These are phyloP conservation scores for Leptomonas pyrrhocoris DNA, from an alignment of 208 protist genomes.

Conservation along the genomic window DNA sequence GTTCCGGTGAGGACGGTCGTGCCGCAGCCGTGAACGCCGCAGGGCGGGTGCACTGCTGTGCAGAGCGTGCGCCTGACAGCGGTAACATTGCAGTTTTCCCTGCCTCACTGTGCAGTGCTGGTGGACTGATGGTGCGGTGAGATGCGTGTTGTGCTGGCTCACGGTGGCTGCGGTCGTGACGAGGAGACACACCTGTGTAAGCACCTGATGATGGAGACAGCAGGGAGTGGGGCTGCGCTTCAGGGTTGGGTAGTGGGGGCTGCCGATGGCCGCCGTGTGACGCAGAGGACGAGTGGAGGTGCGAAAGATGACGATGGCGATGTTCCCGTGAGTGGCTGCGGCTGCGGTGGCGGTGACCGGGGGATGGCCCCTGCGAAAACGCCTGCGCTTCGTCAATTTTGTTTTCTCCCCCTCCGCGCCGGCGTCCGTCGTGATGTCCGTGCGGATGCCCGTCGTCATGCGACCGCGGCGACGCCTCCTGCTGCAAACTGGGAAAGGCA, in stretches of 20 bases:
- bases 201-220: too few species aligned
- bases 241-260: background rate
- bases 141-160: too few species aligned
- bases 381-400: background rate
- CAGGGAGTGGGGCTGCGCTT: too few species aligned
- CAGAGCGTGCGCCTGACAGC: too few species aligned
- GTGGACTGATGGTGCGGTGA: too few species aligned
- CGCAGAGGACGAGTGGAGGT: background rate
- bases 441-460: background rate
- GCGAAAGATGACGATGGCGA: too few species aligned
- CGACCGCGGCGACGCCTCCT: background rate
- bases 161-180: too few species aligned
- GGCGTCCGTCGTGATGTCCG: background rate
- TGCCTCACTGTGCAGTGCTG: too few species aligned
- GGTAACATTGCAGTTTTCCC: too few species aligned
- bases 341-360: background rate
- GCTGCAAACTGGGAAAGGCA: background rate
- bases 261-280: background rate
- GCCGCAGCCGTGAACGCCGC: background rate
- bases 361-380: background rate
- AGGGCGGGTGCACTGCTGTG: background rate
- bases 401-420: background rate
- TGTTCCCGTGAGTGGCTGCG: background rate
- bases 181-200: too few species aligned
- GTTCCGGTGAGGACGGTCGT: background rate